phyloP scores from a whole-genome alignment of 2,329 filamentous ascomycete genomes.

The Sarocladiaceae sp. region DNA sequence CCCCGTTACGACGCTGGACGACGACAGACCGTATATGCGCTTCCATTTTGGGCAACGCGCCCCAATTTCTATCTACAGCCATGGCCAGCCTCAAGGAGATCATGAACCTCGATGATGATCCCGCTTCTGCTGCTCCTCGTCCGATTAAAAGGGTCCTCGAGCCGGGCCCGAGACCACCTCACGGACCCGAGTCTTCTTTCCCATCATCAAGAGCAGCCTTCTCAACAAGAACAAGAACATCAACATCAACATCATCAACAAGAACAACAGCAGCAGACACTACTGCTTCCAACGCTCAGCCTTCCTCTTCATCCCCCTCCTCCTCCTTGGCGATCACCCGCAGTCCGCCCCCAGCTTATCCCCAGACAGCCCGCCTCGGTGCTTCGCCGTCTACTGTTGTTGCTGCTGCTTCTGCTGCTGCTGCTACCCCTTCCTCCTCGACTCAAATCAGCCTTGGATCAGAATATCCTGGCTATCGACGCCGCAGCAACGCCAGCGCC shows the following conservation, averaged over 20 bases:
- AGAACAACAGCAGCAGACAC: conserved; percentile 21
- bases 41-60: conserved; percentile 33
- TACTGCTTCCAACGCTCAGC: conserved; percentile 15
- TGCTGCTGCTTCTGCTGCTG: too few species aligned
- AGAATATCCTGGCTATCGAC: conserved; percentile 23
- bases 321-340: neutral
- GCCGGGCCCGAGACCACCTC: conserved; percentile 28
- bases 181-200: conserved; percentile 16
- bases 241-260: conserved; percentile 26
- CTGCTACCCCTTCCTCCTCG: conserved; percentile 21
- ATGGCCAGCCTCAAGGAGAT: conserved; percentile 53
- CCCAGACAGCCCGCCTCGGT: neutral
- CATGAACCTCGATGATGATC: conserved; percentile 49
- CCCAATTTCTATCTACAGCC: conserved; percentile 25
- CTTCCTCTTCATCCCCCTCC: conserved; percentile 10
- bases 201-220: conserved; percentile 2
- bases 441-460: conserved; percentile 18
- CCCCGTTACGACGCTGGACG: too few species aligned
- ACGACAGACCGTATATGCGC: too few species aligned
- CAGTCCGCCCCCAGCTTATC: neutral
- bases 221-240: conserved; percentile 17
- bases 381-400: too few species aligned
- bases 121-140: conserved; percentile 23
- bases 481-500: conserved; percentile 39
- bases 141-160: conserved; percentile 39